Percentiles rank a stretch among this genome's conserved stretches.
Conservation (phyloP, 2,329 filamentous ascomycete genomes). For the Pseudogymnoascus sp. region DNA sequence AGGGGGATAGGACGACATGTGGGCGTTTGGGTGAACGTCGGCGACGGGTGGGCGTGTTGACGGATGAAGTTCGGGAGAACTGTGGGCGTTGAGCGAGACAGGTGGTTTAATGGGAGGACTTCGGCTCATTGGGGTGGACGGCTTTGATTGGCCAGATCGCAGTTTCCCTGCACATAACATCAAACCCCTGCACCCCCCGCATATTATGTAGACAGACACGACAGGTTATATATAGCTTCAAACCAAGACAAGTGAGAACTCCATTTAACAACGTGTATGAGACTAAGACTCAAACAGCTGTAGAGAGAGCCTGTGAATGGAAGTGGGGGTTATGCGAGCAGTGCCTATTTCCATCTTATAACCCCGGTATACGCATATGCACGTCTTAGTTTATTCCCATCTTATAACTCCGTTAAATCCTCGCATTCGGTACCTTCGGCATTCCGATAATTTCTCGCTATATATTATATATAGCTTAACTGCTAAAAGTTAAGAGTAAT, state of each 20-base stretch:
- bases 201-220: background rate
- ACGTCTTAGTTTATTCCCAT: background rate
- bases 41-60: background rate
- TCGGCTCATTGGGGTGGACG: background rate
- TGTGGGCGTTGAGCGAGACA: background rate
- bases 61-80: constrained; percentile 6
- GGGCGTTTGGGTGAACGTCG: constrained; percentile 1
- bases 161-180: background rate
- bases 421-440: background rate
- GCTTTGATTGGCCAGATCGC: background rate
- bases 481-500: background rate
- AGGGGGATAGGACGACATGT: constrained; percentile 4
- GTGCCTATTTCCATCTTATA: background rate
- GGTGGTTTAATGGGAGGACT: constrained; percentile 1
- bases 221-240: background rate
- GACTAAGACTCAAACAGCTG: background rate
- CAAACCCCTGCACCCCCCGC: background rate
- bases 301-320: background rate
- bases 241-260: background rate
- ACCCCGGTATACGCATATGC: background rate
- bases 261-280: too few species aligned
- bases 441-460: background rate
- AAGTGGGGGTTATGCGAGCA: background rate
- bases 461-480: background rate
- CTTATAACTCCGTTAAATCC: background rate